Evolutionary conservation across 768 basidiomycete species (phyloP), one percentile per base, ranked within the genome.

Genomic region (Russula vinacea): DNA sequence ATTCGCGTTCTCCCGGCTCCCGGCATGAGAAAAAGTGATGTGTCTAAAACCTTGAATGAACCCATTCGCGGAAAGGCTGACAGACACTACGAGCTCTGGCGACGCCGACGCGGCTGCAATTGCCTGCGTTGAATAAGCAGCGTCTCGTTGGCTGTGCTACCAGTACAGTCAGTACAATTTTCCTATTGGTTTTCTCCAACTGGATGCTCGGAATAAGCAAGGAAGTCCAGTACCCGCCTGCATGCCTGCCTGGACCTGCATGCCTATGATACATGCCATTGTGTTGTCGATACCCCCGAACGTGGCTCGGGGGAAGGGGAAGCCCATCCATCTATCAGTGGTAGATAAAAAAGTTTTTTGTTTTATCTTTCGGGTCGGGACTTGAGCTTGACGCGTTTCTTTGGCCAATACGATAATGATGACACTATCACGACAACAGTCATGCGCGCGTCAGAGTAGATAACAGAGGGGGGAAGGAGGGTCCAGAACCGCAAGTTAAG

Each of bases 261-360:
- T 44, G 42, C 33, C 58, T 19, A n/a, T n/a, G n/a, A n/a, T n/a
- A 0, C 47, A 9, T 37, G 16, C 24, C 42, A 19, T 22, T 42
- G 24, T n/a, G 14, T n/a, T 39, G 22, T 9, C 22, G 51, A 47
- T 58, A 58, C 62, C 62, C 62, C 17, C 37, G 37, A 64, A 64
- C 62, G 62, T 64, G 56, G 57, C 42, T 24, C 4, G 13, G 19
- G 57, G n/a, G 6, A 50, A 50, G 52, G 19, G 19, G 19, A 5
- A 5, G 39, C 6, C 35, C 35, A 16, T 37, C 3, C 19, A 44
- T 22, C 45, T 47, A 47, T 47, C 45, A 47, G 3, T 24, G 9
- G 45, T 22, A 3, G 6, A 8, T 9, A 22, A 47, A 22, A 10
- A 8, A 4, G 3, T 33, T 33, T 33, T 33, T 33, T 35, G 8